Evolutionary conservation across 2,329 filamentous ascomycete species (phyloP).

Genomic region (Pochonia chlamydosporia): DNA sequence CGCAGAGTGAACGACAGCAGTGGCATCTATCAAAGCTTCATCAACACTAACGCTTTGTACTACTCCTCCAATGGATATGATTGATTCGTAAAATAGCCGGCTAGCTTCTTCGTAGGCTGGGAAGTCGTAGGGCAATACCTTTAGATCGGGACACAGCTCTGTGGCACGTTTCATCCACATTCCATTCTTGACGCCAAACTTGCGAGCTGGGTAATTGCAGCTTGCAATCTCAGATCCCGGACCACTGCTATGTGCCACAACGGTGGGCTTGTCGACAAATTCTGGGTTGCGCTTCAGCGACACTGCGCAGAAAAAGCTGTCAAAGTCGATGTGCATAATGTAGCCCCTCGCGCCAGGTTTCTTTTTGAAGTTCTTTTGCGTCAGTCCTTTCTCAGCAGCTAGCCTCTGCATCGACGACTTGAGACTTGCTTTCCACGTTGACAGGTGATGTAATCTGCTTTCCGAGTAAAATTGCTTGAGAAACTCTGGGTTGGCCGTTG

Average conservation of each 20-base stretch:
- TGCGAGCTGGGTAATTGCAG: constrained; percentile 88
- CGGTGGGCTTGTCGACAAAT: constrained; percentile 71
- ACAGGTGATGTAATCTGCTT: constrained; percentile 89
- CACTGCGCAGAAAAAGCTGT: constrained; percentile 96
- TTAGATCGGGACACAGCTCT: constrained; percentile 76
- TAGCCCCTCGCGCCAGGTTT: constrained; percentile 66
- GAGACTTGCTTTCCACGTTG: constrained; percentile 91
- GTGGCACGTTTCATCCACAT: constrained; percentile 98
- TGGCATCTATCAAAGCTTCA: constrained; percentile 85
- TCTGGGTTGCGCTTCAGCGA: constrained; percentile 75
- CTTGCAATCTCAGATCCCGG: constrained; percentile 92
- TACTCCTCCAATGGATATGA: constrained; percentile 71
- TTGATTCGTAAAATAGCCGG: constrained; percentile 76
- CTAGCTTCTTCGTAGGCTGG: constrained; percentile 91
- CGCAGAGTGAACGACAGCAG: constrained; percentile 58
- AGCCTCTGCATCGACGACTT: constrained; percentile 83
- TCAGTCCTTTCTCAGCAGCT: constrained; percentile 59
- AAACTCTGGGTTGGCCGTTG: constrained; percentile 88
- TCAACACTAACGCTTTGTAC: constrained; percentile 98
- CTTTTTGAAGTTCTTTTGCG: constrained; percentile 40
- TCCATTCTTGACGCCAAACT: constrained; percentile 86
- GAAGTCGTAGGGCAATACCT: constrained; percentile 93
- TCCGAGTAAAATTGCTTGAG: constrained; percentile 92
- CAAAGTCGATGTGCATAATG: constrained; percentile 93
- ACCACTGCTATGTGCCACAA: constrained; percentile 81